Conservation (phyloP, 495 filamentous ascomycete species). For the Pseudoneurospora amorphoporcata region DNA sequence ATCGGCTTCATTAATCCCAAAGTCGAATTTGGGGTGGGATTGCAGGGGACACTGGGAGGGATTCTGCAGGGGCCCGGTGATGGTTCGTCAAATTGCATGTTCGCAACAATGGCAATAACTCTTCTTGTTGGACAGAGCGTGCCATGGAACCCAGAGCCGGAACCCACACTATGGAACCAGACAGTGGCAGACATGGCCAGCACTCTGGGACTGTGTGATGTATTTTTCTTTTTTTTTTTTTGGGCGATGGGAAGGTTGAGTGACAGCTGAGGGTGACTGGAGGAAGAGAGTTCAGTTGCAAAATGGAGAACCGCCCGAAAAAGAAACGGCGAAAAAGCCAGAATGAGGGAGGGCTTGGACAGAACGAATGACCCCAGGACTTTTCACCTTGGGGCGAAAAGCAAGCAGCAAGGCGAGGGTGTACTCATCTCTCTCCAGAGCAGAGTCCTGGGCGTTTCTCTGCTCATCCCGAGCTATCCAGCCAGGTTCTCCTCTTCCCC, state of each 20-base stretch:
- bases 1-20: constrained; percentile 15
- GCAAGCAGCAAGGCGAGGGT: background rate
- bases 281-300: background rate
- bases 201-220: background rate
- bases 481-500: background rate
- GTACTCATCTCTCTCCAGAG: background rate
- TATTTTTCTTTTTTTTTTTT: background rate
- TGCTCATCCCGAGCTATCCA: background rate
- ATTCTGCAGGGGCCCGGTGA: constrained; percentile 21
- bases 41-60: constrained; percentile 10
- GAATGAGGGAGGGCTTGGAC: background rate
- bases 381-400: background rate
- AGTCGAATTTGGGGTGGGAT: background rate
- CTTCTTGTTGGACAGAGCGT: constrained; percentile 2
- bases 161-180: background rate
- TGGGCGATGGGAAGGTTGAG: background rate
- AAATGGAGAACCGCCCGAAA: background rate
- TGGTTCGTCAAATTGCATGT: constrained; percentile 27
- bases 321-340: background rate
- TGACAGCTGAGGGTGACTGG: background rate
- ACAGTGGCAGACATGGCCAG: background rate
- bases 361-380: background rate
- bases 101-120: constrained; percentile 15
- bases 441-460: background rate
- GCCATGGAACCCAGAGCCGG: background rate